Evolutionary conservation across 1,139 yeast genomes (phyloP).

Genomic region (Blastobotrys ciferrii): DNA sequence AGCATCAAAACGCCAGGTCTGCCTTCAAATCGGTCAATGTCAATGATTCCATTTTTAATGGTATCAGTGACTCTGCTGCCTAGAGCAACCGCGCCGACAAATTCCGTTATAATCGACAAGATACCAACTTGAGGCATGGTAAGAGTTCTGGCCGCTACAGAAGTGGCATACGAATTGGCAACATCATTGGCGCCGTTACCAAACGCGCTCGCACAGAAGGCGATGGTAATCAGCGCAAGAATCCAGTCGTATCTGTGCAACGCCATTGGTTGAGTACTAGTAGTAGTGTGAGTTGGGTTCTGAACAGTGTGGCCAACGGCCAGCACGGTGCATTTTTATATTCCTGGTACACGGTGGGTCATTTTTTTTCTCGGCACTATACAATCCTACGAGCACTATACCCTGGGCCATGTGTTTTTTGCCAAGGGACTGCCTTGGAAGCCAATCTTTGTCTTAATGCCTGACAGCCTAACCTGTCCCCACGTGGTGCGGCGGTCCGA

Average conservation of each 20-base stretch:
- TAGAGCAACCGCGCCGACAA: constrained; percentile 70
- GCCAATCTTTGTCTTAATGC: not conserved
- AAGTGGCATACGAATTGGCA: constrained; percentile 74
- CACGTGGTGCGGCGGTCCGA: not conserved
- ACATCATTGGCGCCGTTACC: constrained; percentile 84
- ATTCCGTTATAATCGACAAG: constrained; percentile 65
- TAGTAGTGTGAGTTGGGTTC: not conserved
- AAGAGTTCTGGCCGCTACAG: constrained; percentile 63
- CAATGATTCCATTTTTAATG: constrained; percentile 60
- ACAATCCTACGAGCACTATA: not conserved
- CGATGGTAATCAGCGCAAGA: constrained; percentile 64
- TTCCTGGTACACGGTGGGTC: not conserved
- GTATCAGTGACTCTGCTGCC: constrained; percentile 72
- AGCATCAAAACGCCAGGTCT: constrained; percentile 72
- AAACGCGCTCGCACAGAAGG: constrained; percentile 71
- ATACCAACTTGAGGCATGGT: constrained; percentile 75
- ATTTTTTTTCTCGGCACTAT: constrained; percentile 1
- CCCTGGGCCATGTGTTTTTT: constrained; percentile 4
- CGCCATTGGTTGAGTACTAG: constrained; percentile 31
- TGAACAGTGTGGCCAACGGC: not conserved
- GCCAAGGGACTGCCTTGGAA: constrained; percentile 1
- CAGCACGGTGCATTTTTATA: not conserved
- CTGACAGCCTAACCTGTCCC: not conserved
- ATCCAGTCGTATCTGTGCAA: constrained; percentile 63
- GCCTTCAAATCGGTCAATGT: constrained; percentile 47